Evolutionary conservation across 2,329 filamentous ascomycete genomes (phyloP).

Genomic region (Ophiocordyceps camponoti-floridani): DNA sequence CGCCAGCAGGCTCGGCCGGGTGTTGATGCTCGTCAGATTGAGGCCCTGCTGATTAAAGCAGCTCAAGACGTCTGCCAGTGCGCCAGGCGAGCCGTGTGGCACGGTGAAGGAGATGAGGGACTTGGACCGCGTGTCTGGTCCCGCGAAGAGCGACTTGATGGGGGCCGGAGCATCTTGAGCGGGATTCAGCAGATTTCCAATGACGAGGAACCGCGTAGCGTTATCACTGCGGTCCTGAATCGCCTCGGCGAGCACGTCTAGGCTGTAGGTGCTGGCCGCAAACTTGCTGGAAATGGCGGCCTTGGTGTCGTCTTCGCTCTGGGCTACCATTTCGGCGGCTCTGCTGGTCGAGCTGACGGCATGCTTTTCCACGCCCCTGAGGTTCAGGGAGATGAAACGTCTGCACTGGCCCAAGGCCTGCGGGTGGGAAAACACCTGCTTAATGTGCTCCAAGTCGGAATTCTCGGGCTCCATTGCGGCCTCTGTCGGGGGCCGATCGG

Average conservation of each 20-base stretch:
- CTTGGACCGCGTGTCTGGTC: conserved; percentile 28
- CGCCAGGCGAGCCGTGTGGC: conserved; percentile 59
- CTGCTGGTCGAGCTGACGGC: conserved; percentile 76
- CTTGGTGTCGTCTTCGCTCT: conserved; percentile 36
- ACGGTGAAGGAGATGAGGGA: conserved; percentile 72
- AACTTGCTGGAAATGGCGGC: conserved; percentile 66
- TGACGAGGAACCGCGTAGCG: conserved; percentile 60
- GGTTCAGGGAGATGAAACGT: conserved; percentile 48
- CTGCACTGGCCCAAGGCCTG: conserved; percentile 91
- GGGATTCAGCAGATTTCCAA: conserved; percentile 21
- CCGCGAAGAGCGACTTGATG: conserved; percentile 8
- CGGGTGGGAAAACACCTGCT: conserved; percentile 76
- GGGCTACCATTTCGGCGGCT: conserved; percentile 60
- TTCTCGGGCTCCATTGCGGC: conserved; percentile 27
- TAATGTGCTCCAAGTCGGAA: conserved; percentile 39
- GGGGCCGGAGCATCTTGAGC: conserved; percentile 10
- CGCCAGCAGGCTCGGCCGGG: conserved; percentile 53
- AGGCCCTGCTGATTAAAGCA: conserved; percentile 58
- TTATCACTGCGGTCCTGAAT: conserved; percentile 65
- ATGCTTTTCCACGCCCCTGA: conserved; percentile 59
- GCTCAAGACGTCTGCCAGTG: conserved; percentile 61
- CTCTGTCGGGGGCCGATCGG: conserved; percentile 24
- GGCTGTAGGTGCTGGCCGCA: conserved; percentile 48
- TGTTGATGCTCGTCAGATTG: conserved; percentile 84
- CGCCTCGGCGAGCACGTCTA: conserved; percentile 49